These are phyloP conservation scores for Herpetomonas muscarum DNA, from an alignment of 208 protist species.

Conservation along the genomic window DNA sequence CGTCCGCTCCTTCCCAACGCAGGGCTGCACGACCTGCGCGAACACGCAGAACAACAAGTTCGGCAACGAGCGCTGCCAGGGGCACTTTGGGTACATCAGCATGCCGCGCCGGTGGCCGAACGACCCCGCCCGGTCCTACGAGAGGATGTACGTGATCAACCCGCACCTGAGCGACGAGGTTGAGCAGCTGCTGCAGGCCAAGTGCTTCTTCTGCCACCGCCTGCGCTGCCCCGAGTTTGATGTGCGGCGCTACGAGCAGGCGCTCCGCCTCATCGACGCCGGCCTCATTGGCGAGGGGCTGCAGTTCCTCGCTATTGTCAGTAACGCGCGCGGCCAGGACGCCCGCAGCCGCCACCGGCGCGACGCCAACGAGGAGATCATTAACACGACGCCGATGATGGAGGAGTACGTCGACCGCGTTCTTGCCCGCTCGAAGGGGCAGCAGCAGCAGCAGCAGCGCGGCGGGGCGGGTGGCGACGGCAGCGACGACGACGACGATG, in stretches of 20 bases:
- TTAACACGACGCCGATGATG: conserved; percentile 59
- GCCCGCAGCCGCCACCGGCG: conserved; percentile 35
- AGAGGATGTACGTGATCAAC: conserved; percentile 75
- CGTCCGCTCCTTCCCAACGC: conserved; percentile 59
- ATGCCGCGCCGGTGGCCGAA: conserved; percentile 78
- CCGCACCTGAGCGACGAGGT: conserved; percentile 72
- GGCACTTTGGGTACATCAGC: conserved; percentile 83
- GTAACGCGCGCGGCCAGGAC: conserved; percentile 55
- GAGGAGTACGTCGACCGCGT: conserved; percentile 59
- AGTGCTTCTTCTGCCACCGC: conserved; percentile 87
- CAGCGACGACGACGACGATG: conserved; percentile 1
- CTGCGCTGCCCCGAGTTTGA: conserved; percentile 77
- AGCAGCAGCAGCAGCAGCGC: not conserved
- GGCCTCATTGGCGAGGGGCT: conserved; percentile 75
- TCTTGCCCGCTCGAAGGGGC: conserved; percentile 9
- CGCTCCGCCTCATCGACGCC: conserved; percentile 65
- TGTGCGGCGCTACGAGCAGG: conserved; percentile 74
- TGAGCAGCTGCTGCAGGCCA: conserved; percentile 69
- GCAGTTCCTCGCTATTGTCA: conserved; percentile 71
- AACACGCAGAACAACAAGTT: conserved; percentile 33
- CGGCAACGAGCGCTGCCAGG: conserved; percentile 85
- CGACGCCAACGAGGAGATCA: conserved; percentile 59
- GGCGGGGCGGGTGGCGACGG: not conserved
- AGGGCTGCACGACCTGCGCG: conserved; percentile 80
- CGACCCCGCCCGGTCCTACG: conserved; percentile 23